Base-by-base conservation (phyloP, 805 yeast genomes). In the Candida endomychidarum region DNA sequence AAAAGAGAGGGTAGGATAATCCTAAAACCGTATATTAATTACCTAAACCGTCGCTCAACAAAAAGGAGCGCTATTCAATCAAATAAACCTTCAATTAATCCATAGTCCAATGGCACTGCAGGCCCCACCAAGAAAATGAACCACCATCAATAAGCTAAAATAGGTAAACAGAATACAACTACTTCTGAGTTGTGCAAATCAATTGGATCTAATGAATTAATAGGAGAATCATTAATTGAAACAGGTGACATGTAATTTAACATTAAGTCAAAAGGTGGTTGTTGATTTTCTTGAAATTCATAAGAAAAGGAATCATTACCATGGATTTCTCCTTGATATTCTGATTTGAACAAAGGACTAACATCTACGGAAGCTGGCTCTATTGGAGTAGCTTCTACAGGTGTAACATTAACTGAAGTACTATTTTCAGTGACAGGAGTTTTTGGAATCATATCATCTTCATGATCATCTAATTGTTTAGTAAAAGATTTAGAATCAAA, bases 171-270 rank as follows among this genome's bases (percentile, higher is more conserved):
- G 32, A 19, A 16, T 28, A 39, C 42, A 67, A 67, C 66, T 61
- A 54, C 72, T 67, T 61, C 73, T 58, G 73, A 67, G 67, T 66
- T 65, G 64, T 67, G 72, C 72, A 66, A 52, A 56, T 62, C 70
- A 28, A 38, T 32, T 45, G 25, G 49, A 38, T 41, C 45, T 34
- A 24, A 24, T 15, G 37, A 23, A n/a, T 67, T 66, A 33, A 64
- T 54, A 12, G 74, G 72, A 2, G 72, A 64, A 23, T 56, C 49
- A 47, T 63, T 58, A 38, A 67, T 65, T 31, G 72, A 66, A 21
- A 67, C 64, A 14, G 74, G 74, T n/a, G 72, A 65, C 40, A 67
- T 57, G 47, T 66, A 68, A 55, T 39, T 39, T 11, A 22, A 19
- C 29, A 34, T 23, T 12, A 24, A 34, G 16, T 34, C 22, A 21